Base-by-base conservation (phyloP, 1,284 basidiomycete genomes). In the Golubevia sp. region DNA sequence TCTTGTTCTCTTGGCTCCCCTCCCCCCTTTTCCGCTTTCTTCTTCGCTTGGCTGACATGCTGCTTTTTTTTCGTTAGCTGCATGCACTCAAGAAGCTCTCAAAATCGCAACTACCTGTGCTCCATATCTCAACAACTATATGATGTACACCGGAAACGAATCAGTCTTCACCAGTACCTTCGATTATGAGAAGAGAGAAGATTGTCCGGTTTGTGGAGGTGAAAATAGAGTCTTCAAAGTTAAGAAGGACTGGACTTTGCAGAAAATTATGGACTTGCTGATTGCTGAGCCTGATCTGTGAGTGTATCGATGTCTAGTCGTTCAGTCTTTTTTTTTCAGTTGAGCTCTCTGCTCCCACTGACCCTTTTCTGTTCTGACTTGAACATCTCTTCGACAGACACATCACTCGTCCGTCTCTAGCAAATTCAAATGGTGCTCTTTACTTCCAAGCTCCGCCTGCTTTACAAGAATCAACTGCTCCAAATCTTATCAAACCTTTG, bases 11-110 rank as follows among this genome's bases (percentile, higher is more conserved):
- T 52, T 58, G 23, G 8, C 53, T 38, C 24, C 21, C 11, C n/a
- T 27, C 23, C 23, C n/a, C 21, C 13, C 20, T 18, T 54, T 24
- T 24, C 4, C 55, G 13, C 20, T 13, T 26, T 7, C 5, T 7
- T 59, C 13, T 6, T 24, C 27, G 7, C 49, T 27, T 15, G 1
- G 20, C 18, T 21, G 26, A 38, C 5, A 15, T 44, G 15, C 59
- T 26, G 0, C 24, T 13, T 61, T 18, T 38, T 52, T 24, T n/a
- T 13, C 8, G 6, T 0, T 59, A 94, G 95, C 96, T 15, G 92
- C 95, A 2, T 99, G 97, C 85, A 99, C 96, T 79, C 97, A 97
- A 73, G 97, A 99, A 85, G 97, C 97, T 7, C 94, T 99, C 88
- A 99, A 99, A 86, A 92, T 99, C 64, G 96, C 94, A 20, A 99